Conservation (phyloP, 2,329 filamentous ascomycete species). For the Ophiognomonia clavigignenti-juglandacearum region DNA sequence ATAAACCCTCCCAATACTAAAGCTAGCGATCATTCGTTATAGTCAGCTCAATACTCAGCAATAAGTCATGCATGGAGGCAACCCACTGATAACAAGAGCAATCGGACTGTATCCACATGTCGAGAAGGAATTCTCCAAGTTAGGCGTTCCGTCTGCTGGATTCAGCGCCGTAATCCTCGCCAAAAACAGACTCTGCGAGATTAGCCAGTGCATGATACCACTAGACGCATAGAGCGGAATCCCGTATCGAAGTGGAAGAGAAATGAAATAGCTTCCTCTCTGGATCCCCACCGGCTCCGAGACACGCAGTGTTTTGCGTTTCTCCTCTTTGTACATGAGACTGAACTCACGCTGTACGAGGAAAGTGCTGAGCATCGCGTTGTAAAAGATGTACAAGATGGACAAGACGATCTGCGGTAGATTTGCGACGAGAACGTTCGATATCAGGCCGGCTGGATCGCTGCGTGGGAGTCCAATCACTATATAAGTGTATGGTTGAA, state of each 20-base stretch:
- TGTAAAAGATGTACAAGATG: constrained; percentile 39
- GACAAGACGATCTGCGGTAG: constrained; percentile 41
- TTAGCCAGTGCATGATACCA: constrained; percentile 41
- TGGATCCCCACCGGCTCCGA: constrained; percentile 35
- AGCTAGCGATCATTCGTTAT: neutral
- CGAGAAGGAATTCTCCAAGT: constrained; percentile 25
- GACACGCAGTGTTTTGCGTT: constrained; percentile 35
- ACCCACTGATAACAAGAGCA: constrained; percentile 19
- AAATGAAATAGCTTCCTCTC: constrained; percentile 38
- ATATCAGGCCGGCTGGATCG: constrained; percentile 25
- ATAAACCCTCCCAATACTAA: constrained; percentile 25
- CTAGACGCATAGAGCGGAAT: constrained; percentile 32
- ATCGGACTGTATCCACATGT: constrained; percentile 26
- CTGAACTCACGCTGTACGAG: constrained; percentile 42
- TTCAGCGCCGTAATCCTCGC: constrained; percentile 28
- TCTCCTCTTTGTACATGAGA: constrained; percentile 24
- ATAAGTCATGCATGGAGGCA: neutral
- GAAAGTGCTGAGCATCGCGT: constrained; percentile 40
- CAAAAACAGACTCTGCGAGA: constrained; percentile 42
- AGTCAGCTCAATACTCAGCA: neutral
- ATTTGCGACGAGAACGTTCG: constrained; percentile 35
- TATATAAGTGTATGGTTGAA: constrained; percentile 24
- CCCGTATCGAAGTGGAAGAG: constrained; percentile 38
- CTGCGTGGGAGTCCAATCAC: constrained; percentile 20
- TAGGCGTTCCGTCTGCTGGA: constrained; percentile 19